Evolutionary conservation across 805 yeast genomes (phyloP).

Genomic region (Sugiyamaella americana): DNA sequence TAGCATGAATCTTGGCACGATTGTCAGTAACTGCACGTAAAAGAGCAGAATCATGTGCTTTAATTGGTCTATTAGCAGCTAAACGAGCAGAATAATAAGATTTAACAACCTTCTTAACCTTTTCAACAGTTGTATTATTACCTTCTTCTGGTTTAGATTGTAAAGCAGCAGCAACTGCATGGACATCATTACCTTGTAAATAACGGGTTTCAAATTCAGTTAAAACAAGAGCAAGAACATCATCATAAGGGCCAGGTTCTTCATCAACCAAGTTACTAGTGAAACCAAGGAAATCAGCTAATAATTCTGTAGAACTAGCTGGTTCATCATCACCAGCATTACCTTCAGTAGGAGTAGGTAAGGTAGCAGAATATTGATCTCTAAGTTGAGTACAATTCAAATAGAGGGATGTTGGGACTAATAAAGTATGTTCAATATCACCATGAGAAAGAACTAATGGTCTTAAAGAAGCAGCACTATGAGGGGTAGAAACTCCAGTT

Average conservation of each 20-base stretch:
- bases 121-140: constrained; percentile 51
- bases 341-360: constrained; percentile 72
- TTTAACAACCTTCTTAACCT: constrained; percentile 68
- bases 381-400: constrained; percentile 80
- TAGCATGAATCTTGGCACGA: constrained; percentile 64
- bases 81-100: constrained; percentile 65
- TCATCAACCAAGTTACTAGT: constrained; percentile 33
- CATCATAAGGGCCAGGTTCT: constrained; percentile 52
- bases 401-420: constrained; percentile 77
- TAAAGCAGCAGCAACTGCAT: constrained; percentile 73
- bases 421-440: constrained; percentile 75
- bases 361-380: constrained; percentile 70
- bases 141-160: constrained; percentile 40
- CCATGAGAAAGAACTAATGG: constrained; percentile 85
- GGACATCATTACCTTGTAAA: constrained; percentile 74
- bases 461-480: constrained; percentile 50
- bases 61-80: constrained; percentile 44
- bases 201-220: constrained; percentile 81
- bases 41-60: constrained; percentile 51
- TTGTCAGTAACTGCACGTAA: constrained; percentile 55
- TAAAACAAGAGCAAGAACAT: constrained; percentile 63
- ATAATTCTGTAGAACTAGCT: constrained; percentile 73
- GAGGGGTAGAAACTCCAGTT: constrained; percentile 40
- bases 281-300: constrained; percentile 73
- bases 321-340: constrained; percentile 86